Percentiles rank a stretch among this genome's conserved stretches.
phyloP scores from a whole-genome alignment of 257 asterid genomes.

The Gentiana macrophylla region DNA sequence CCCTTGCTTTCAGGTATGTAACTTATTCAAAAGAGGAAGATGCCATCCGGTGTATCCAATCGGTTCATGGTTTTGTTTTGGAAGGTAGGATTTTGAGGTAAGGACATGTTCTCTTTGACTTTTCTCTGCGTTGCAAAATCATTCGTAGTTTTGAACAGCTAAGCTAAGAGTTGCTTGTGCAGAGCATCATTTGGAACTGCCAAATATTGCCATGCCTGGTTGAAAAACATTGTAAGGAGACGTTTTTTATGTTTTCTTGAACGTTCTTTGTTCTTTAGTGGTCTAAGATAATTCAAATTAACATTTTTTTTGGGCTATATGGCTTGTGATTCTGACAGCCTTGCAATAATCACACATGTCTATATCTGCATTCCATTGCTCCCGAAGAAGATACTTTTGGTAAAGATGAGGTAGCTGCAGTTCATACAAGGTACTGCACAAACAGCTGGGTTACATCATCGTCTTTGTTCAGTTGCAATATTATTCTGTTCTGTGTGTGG shows the following conservation, averaged over 20 bases:
- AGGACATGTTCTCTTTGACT: conserved; percentile 18
- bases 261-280: neutral
- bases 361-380: conserved; percentile 86
- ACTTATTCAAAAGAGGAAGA: conserved; percentile 90
- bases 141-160: conserved; percentile 6
- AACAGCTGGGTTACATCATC: too few relatives aligned
- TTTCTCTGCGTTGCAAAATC: neutral
- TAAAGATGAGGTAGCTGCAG: conserved; percentile 92
- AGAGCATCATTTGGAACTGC: conserved; percentile 99
- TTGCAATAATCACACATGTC: conserved; percentile 82
- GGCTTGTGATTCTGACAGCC: conserved; percentile 48
- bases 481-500: neutral
- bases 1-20: conserved; percentile 49
- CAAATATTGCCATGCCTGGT: conserved; percentile 96
- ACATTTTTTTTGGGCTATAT: conserved; percentile 5
- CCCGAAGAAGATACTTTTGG: conserved; percentile 95
- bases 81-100: conserved; percentile 85
- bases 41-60: conserved; percentile 82
- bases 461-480: too few relatives aligned
- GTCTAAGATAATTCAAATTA: neutral
- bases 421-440: conserved; percentile 67
- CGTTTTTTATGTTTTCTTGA: conserved; percentile 6
- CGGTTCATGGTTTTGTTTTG: conserved; percentile 79
- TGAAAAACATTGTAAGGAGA: conserved; percentile 66
- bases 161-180: conserved; percentile 16